Evolutionary conservation across 2,329 filamentous ascomycete genomes (phyloP).

Genomic region (Thermoascus crustaceus): DNA sequence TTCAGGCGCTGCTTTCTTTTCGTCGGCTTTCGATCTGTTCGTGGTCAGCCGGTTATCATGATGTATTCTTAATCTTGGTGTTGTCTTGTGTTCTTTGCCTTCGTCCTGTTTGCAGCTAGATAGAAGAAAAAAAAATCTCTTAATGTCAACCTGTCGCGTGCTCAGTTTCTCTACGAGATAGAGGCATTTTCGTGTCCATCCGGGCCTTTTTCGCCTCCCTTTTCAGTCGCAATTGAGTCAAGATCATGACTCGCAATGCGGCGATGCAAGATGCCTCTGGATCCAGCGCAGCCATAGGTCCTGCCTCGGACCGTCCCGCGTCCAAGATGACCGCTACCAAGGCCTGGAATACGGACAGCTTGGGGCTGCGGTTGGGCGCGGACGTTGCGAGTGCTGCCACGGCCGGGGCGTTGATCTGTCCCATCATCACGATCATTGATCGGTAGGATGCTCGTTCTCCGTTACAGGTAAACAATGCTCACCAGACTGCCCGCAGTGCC

Average conservation of each 20-base stretch:
- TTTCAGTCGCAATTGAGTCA: not conserved
- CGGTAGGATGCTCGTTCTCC: slow-evolving; percentile 44
- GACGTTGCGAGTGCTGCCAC: slow-evolving; percentile 62
- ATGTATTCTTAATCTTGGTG: no score
- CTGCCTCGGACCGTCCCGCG: slow-evolving; percentile 14
- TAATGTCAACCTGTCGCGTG: no score
- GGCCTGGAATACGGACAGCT: slow-evolving; percentile 67
- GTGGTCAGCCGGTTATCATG: no score
- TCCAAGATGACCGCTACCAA: slow-evolving; percentile 5
- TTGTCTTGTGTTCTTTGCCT: no score
- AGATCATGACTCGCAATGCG: slow-evolving; percentile 24
- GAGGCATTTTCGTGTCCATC: slow-evolving; percentile 1
- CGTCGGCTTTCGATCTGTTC: no score
- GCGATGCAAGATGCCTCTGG: slow-evolving; percentile 17
- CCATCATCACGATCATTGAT: slow-evolving; percentile 81
- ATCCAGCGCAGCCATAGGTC: slow-evolving; percentile 12
- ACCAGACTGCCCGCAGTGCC: slow-evolving; percentile 23
- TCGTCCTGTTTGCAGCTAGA: no score
- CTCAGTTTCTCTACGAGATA: not conserved
- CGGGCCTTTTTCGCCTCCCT: not conserved
- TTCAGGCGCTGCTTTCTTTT: no score
- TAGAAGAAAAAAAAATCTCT: no score
- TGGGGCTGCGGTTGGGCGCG: slow-evolving; percentile 57
- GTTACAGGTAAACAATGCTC: not conserved
- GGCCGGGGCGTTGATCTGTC: slow-evolving; percentile 69